Base-by-base conservation (phyloP, 257 asterid genomes). In the Knoxia roxburghii region DNA sequence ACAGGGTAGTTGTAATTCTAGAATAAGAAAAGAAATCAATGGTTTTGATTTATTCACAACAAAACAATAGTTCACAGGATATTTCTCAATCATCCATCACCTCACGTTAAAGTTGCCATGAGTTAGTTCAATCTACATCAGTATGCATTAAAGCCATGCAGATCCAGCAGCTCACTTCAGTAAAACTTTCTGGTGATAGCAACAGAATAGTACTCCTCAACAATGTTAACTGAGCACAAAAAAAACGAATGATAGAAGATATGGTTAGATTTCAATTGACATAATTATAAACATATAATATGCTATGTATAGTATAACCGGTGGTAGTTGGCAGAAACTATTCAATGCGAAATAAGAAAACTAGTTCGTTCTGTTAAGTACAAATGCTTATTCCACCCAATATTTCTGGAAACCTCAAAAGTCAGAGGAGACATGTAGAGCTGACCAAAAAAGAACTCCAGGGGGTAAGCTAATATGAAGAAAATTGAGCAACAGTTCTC, bases 401-500 rank as follows among this genome's bases (percentile, higher is more conserved):
- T 24, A 37, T 39, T 3, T 24, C 30, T 35, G 52, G 43, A 18
- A 53, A 37, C 57, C n/a, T 29, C 43, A 30, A 0, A 41, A 9
- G 7, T 23, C 26, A 30, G 27, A 6, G 37, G 17, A n/a, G n/a
- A n/a, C n/a, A n/a, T n/a, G n/a, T n/a, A 18, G 18, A 20, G 5
- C 24, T 27, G 54, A 68, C 9, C 1, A 21, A 21, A 53, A 53
- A 1, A 23, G 64, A n/a, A 55, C 29, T 11, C 6, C 10, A 41
- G n/a, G n/a, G n/a, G n/a, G n/a, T n/a, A 10, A 21, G 33, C 32
- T 6, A 14, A 39, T 21, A n/a, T 40, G 49, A 41, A 40, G 54
- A 20, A 55, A 23, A 37, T 68, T 55, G 56, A 45, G 21, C 50
- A 40, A 40, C 46, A 14, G 72, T 20, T 60, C 21, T 68, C 33